phyloP scores from a whole-genome alignment of 1,284 basidiomycete genomes.

The Puccinia hordei region DNA sequence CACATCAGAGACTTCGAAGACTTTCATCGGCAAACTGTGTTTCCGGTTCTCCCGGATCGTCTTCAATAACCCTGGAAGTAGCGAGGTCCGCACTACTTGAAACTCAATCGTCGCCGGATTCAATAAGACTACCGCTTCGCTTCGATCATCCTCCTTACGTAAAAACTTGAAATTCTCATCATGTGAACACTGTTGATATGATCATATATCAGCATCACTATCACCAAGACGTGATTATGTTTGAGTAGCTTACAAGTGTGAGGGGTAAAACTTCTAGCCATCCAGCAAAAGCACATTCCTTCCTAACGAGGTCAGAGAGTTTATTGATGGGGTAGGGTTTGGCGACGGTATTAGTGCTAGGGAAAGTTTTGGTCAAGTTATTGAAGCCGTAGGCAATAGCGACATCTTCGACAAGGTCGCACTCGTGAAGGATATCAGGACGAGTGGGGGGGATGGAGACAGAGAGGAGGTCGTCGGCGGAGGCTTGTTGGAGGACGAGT shows the following conservation, averaged over 20 bases:
- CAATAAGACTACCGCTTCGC: slow-evolving; percentile 81
- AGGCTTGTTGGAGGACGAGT: slow-evolving; percentile 62
- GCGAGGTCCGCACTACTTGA: slow-evolving; percentile 93
- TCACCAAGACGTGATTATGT: background rate
- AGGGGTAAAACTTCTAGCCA: slow-evolving; percentile 95
- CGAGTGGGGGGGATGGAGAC: slow-evolving; percentile 85
- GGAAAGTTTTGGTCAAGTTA: slow-evolving; percentile 88
- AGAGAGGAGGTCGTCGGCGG: slow-evolving; percentile 67
- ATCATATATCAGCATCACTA: slow-evolving; percentile 9
- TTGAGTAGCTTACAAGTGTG: slow-evolving; percentile 71
- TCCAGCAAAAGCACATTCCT: slow-evolving; percentile 89
- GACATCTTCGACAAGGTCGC: slow-evolving; percentile 96
- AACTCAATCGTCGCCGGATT: slow-evolving; percentile 98
- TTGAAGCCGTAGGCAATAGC: slow-evolving; percentile 99
- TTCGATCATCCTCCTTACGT: slow-evolving; percentile 79
- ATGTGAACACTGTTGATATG: slow-evolving; percentile 75
- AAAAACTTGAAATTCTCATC: slow-evolving; percentile 96
- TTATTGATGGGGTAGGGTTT: slow-evolving; percentile 88
- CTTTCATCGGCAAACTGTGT: slow-evolving; percentile 84
- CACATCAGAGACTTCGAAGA: slow-evolving; percentile 93
- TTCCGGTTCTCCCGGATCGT: slow-evolving; percentile 94
- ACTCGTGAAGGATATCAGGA: slow-evolving; percentile 96
- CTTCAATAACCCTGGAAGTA: slow-evolving; percentile 93
- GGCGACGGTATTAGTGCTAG: slow-evolving; percentile 90
- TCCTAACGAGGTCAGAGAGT: slow-evolving; percentile 81